A percentile compares a stretch with the other conserved stretches of the same genome.
phyloP scores from a whole-genome alignment of 2,329 filamentous ascomycete species.

The Ilyonectria mors-panacis region DNA sequence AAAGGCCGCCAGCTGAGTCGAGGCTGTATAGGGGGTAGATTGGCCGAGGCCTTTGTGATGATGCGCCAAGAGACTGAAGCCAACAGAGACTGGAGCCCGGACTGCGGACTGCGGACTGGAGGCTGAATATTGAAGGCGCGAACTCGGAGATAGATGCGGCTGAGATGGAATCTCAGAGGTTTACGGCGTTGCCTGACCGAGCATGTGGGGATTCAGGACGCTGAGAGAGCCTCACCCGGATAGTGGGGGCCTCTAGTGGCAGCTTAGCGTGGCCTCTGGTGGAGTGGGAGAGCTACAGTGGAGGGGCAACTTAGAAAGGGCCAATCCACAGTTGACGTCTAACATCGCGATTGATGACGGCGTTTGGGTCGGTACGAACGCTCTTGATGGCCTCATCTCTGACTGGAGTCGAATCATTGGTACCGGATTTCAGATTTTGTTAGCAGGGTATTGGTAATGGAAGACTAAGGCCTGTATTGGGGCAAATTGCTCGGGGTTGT shows the following conservation, averaged over 20 bases:
- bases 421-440: no score
- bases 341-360: background rate
- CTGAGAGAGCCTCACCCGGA: conserved; percentile 25
- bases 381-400: background rate
- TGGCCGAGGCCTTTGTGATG: background rate
- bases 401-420: no score
- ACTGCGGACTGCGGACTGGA: background rate
- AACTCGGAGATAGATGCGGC: conserved; percentile 6
- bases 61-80: background rate
- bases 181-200: conserved; percentile 17
- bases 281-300: background rate
- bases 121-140: background rate
- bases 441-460: no score
- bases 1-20: background rate
- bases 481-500: no score
- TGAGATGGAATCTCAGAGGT: conserved; percentile 11
- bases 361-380: background rate
- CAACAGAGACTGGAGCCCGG: background rate
- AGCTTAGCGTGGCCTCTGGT: conserved; percentile 1
- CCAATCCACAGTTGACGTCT: conserved; percentile 10
- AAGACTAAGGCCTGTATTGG: no score
- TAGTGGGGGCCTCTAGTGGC: conserved; percentile 19
- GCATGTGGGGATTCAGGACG: conserved; percentile 15
- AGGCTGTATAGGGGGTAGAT: background rate
- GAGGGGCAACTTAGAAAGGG: background rate